A percentile compares a stretch with the other conserved stretches of the same genome.
These are phyloP conservation scores for Ochromonas danica DNA, from an alignment of 108 stramenopile species.

Conservation along the genomic window DNA sequence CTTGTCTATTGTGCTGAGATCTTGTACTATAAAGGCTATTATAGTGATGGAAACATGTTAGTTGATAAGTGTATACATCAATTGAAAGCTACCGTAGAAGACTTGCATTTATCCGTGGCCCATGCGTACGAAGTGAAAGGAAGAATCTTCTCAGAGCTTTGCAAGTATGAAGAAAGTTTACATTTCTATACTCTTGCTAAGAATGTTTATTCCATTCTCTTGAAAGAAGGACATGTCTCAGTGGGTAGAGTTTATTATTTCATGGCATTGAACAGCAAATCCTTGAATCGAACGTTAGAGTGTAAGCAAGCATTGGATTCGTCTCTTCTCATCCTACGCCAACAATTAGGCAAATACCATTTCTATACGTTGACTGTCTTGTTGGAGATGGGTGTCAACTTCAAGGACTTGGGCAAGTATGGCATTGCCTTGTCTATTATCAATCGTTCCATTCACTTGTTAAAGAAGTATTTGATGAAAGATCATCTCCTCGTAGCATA, in stretches of 20 bases:
- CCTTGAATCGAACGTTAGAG: neutral
- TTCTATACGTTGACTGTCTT: neutral
- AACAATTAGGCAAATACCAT: neutral
- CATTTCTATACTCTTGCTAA: neutral
- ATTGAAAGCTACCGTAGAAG: neutral
- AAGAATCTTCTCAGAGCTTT: neutral
- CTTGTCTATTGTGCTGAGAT: neutral
- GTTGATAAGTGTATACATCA: neutral
- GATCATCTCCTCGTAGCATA: conserved; percentile 7
- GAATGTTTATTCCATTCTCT: neutral
- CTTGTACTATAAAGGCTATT: neutral
- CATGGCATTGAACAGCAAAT: neutral
- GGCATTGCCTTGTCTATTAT: neutral
- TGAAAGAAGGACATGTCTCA: neutral
- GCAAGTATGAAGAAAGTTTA: neutral
- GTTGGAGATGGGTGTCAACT: neutral
- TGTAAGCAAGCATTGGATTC: neutral
- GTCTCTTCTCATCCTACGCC: neutral
- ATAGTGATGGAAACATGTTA: neutral
- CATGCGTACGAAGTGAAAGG: neutral
- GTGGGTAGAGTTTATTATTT: neutral
- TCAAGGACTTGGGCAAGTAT: neutral
- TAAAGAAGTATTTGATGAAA: neutral
- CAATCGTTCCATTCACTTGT: neutral
- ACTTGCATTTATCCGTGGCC: neutral